These are phyloP conservation scores for Miscanthus lutarioriparius DNA, from an alignment of 176 grass and related monocot genomes.

Conservation along the genomic window DNA sequence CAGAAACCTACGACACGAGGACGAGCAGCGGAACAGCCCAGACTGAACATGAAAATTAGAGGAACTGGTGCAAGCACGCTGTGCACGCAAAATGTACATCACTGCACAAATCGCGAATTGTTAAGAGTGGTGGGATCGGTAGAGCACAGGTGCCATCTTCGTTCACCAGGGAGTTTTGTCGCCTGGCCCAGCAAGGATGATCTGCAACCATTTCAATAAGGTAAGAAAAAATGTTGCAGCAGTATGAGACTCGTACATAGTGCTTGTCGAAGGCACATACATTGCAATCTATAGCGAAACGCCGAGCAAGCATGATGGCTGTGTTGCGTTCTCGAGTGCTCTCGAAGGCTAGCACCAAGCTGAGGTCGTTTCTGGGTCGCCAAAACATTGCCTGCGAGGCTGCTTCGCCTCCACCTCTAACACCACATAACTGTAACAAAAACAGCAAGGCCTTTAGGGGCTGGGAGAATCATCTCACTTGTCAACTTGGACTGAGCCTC, in stretches of 20 bases:
- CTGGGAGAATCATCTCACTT: not conserved
- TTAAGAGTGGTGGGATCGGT: not conserved
- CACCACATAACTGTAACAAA: conserved; percentile 66
- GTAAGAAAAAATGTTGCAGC: not conserved
- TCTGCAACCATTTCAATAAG: conserved; percentile 41
- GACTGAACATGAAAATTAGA: not conserved
- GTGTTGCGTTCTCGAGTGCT: conserved; percentile 70
- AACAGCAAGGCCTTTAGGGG: conserved; percentile 2
- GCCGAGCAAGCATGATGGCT: conserved; percentile 74
- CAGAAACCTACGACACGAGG: not conserved
- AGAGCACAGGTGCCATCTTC: not conserved
- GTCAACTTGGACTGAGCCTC: not conserved
- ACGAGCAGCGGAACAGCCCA: not conserved
- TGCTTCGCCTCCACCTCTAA: conserved; percentile 78
- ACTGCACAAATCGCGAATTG: not conserved
- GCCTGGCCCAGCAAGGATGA: conserved; percentile 63
- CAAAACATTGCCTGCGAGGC: conserved; percentile 62
- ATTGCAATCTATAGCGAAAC: conserved; percentile 87
- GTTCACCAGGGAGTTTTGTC: conserved; percentile 49
- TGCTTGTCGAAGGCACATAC: conserved; percentile 31
- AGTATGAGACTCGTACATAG: not conserved
- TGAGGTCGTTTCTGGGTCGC: conserved; percentile 59
- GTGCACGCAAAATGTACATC: conserved; percentile 35
- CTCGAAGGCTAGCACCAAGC: conserved; percentile 66
- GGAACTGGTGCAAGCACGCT: conserved; percentile 25